Percentiles rank a stretch among this genome's conserved stretches.
These are phyloP conservation scores for Handroanthus guayacan DNA, from an alignment of 257 asterid genomes.

Conservation along the genomic window DNA sequence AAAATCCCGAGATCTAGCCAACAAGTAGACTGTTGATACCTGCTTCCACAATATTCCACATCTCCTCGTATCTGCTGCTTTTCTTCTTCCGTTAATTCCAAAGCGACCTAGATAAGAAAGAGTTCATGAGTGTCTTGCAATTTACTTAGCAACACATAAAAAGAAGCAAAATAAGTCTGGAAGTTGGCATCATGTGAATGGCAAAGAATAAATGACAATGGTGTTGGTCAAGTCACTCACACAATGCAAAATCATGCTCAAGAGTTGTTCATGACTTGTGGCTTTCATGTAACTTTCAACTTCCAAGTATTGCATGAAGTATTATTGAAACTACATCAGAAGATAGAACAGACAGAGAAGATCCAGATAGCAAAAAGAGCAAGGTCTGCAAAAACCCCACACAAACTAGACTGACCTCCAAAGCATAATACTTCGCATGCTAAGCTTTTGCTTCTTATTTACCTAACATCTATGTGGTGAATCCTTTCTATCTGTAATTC, in stretches of 20 bases:
- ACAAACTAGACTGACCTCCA: neutral
- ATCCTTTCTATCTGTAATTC: neutral
- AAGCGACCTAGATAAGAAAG: slow-evolving; percentile 60
- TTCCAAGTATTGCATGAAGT: neutral
- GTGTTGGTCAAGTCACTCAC: neutral
- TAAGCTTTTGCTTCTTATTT: neutral
- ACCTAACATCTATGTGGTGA: neutral
- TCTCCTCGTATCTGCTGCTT: slow-evolving; percentile 56
- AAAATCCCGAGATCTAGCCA: slow-evolving; percentile 4
- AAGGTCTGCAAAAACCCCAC: neutral
- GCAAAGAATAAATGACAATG: neutral
- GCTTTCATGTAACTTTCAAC: neutral
- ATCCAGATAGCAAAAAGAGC: neutral
- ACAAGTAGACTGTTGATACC: slow-evolving; percentile 51
- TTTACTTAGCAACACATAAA: neutral
- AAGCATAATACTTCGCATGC: neutral
- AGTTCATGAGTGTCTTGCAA: neutral
- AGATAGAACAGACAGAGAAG: neutral
- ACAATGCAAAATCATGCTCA: slow-evolving; percentile 3
- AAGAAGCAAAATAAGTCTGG: slow-evolving; percentile 5
- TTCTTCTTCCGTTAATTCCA: slow-evolving; percentile 82
- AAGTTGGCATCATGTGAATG: neutral
- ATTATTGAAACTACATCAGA: neutral
- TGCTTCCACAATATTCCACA: slow-evolving; percentile 55
- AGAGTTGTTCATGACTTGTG: neutral